Conservation (phyloP, 202 grass and related monocot species). For the Schoenoplectus tabernaemontani region DNA sequence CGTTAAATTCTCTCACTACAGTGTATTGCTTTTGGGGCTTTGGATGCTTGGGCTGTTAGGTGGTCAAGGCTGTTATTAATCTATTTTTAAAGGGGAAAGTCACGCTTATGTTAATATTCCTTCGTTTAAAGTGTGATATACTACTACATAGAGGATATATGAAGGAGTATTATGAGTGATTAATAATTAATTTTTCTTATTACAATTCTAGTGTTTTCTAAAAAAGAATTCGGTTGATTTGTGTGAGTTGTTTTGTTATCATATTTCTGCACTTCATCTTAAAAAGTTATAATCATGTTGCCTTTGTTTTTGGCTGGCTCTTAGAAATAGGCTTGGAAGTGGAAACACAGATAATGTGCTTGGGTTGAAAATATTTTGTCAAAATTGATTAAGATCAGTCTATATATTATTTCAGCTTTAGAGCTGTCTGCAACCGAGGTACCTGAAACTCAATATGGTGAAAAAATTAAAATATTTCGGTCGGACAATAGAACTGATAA, state of each 20-base stretch:
- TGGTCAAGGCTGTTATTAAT: not conserved
- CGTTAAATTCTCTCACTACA: not conserved
- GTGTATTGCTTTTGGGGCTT: not conserved
- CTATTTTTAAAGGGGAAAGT: not conserved
- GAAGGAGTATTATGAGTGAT: not conserved
- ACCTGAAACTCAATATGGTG: too few species aligned
- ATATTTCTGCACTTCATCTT: not conserved
- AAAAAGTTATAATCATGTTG: not conserved
- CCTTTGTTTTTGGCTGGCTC: not conserved
- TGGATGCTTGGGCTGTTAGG: not conserved
- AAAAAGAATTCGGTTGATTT: not conserved
- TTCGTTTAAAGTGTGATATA: not conserved
- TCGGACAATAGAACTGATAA: too few species aligned
- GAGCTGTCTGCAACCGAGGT: constrained; percentile 85
- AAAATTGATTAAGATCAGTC: not conserved
- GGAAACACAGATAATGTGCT: not conserved
- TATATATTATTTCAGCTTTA: constrained; percentile 69
- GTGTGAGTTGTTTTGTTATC: not conserved
- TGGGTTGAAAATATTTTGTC: not conserved
- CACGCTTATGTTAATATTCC: not conserved
- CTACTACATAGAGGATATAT: not conserved
- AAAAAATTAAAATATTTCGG: too few species aligned
- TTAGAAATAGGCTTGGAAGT: not conserved
- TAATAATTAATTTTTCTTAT: not conserved
- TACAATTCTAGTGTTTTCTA: not conserved